A percentile compares a stretch with the other conserved stretches of the same genome.
These are phyloP conservation scores for Candida sojae DNA, from an alignment of 1,139 yeast genomes.

Conservation along the genomic window DNA sequence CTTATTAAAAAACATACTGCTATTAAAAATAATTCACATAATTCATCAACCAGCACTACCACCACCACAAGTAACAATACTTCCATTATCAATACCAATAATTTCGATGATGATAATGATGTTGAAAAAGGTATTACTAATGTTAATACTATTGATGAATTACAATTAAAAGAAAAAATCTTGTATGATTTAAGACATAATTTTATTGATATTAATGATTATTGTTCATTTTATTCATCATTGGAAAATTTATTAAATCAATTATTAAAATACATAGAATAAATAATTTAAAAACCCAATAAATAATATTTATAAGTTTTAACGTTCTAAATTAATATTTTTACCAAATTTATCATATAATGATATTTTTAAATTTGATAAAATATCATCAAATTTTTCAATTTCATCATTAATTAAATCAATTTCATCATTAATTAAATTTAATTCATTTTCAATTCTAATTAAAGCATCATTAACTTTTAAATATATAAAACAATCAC, in stretches of 20 bases:
- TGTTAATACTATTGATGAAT: constrained; percentile 19
- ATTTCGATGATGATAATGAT: not conserved
- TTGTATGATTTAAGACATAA: constrained; percentile 45
- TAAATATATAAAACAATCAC: constrained; percentile 75
- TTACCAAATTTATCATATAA: constrained; percentile 89
- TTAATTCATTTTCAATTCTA: constrained; percentile 63
- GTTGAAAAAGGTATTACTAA: not conserved
- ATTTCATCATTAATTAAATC: constrained; percentile 47
- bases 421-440: constrained; percentile 51
- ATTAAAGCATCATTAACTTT: constrained; percentile 66
- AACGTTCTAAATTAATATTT: constrained; percentile 80
- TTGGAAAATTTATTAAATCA: constrained; percentile 45
- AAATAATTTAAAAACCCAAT: not conserved
- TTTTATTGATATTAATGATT: constrained; percentile 47
- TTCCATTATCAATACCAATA: not conserved
- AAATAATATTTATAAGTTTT: constrained; percentile 7
- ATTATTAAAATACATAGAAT: constrained; percentile 37
- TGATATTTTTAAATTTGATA: constrained; percentile 64
- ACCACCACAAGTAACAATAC: too few relatives aligned
- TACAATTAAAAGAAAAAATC: constrained; percentile 42
- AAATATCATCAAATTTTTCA: constrained; percentile 52
- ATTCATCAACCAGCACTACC: not conserved
- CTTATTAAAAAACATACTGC: constrained; percentile 31
- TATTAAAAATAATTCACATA: constrained; percentile 2
- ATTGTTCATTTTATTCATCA: constrained; percentile 46